Evolutionary conservation across 805 yeast species (phyloP).

Genomic region (Sungouiozyma ichnusensis): DNA sequence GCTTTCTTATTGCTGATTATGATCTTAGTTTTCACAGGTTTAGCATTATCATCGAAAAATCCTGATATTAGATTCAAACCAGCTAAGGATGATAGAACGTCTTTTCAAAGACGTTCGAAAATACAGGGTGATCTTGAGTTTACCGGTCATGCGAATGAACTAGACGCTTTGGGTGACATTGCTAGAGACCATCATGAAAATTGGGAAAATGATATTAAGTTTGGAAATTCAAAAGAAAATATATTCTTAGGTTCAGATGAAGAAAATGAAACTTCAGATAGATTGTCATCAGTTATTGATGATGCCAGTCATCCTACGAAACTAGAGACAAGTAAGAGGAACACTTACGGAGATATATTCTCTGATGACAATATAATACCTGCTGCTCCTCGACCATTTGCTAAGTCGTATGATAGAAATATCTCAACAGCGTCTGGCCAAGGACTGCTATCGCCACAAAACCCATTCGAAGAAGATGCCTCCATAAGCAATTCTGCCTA

Average conservation of each 20-base stretch:
- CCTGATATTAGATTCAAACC: constrained; percentile 86
- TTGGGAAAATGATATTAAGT: constrained; percentile 56
- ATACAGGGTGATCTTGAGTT: constrained; percentile 13
- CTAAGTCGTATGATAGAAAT: not conserved
- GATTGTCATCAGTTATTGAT: constrained; percentile 4
- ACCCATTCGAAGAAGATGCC: not conserved
- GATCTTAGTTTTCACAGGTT: constrained; percentile 53
- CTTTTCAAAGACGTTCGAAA: constrained; percentile 51
- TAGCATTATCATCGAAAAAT: constrained; percentile 63
- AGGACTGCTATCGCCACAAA: not conserved
- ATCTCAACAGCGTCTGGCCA: not conserved
- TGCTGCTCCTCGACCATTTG: not conserved
- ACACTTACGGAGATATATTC: not conserved
- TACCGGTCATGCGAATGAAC: constrained; percentile 36
- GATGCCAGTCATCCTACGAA: not conserved
- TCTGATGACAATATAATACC: not conserved
- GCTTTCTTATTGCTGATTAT: constrained; percentile 62
- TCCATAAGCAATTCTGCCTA: not conserved
- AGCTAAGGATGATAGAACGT: constrained; percentile 88
- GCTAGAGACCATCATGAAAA: constrained; percentile 70
- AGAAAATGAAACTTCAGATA: constrained; percentile 14
- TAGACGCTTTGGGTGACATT: constrained; percentile 65
- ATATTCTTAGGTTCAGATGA: constrained; percentile 17
- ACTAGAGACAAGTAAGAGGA: not conserved
- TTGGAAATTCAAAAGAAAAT: constrained; percentile 6